Conservation (phyloP, 2,329 filamentous ascomycete species). For the Gyromitra esculenta region DNA sequence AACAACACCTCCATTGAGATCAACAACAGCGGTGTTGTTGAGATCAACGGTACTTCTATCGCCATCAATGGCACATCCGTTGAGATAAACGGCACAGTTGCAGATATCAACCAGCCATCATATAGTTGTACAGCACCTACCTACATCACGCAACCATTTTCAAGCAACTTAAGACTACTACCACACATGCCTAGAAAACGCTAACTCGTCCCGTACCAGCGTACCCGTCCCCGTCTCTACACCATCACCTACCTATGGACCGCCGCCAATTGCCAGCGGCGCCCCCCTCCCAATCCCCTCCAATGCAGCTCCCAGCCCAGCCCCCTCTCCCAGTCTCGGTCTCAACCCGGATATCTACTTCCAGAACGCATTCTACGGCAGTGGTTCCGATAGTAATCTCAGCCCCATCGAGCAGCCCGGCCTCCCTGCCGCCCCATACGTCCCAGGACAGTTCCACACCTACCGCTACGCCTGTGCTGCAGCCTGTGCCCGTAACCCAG, state of each 20-base stretch:
- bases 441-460: constrained; percentile 23
- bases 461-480: constrained; percentile 28
- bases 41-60: constrained; percentile 32
- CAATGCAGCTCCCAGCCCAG: not conserved
- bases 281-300: not conserved
- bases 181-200: not conserved
- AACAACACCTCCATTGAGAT: constrained; percentile 21
- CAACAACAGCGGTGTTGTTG: constrained; percentile 23
- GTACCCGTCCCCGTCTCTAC: constrained; percentile 5
- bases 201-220: constrained; percentile 3
- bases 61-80: constrained; percentile 25
- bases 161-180: not conserved
- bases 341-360: constrained; percentile 15
- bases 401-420: constrained; percentile 1
- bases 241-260: not conserved
- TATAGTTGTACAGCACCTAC: constrained; percentile 5
- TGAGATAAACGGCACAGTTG: constrained; percentile 33
- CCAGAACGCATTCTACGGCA: constrained; percentile 32
- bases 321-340: not conserved
- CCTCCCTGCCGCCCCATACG: constrained; percentile 12
- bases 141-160: not conserved
- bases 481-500: not conserved
- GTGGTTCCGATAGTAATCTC: constrained; percentile 3
- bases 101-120: not conserved
- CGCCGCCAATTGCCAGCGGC: not conserved